Percentiles rank a stretch among this genome's conserved stretches.
These are phyloP conservation scores for Suillus luteus DNA, from an alignment of 768 basidiomycete genomes.

Conservation along the genomic window DNA sequence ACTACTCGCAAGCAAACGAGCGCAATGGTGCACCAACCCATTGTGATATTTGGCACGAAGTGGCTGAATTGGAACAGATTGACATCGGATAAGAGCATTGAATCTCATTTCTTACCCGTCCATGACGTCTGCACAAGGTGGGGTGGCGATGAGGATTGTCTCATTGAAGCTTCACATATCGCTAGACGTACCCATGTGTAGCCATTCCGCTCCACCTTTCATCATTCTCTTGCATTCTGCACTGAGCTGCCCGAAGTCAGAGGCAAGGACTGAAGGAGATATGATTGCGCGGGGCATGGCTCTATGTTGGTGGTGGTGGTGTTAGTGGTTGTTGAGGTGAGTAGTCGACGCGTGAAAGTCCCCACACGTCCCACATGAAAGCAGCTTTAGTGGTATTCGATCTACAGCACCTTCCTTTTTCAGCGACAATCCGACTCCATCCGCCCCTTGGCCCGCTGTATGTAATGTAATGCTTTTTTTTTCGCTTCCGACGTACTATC, in stretches of 20 bases:
- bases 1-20: constrained; percentile 6
- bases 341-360: constrained; percentile 2
- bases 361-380: constrained; percentile 14
- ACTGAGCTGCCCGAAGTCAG: constrained; percentile 93
- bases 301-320: constrained; percentile 7
- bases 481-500: too few species aligned
- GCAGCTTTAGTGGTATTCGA: constrained; percentile 8
- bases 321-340: constrained; percentile 9
- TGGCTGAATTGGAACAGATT: constrained; percentile 54
- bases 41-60: constrained; percentile 98
- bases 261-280: constrained; percentile 95
- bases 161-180: constrained; percentile 14
- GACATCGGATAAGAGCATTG: constrained; percentile 14
- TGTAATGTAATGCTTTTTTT: neutral
- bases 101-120: constrained; percentile 67
- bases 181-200: constrained; percentile 82
- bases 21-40: constrained; percentile 58
- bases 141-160: constrained; percentile 14
- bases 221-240: constrained; percentile 98
- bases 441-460: neutral
- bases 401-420: constrained; percentile 33
- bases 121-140: constrained; percentile 77
- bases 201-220: constrained; percentile 92
- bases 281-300: constrained; percentile 89
- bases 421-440: constrained; percentile 9